These are phyloP conservation scores for Hydnum rufescens DNA, from an alignment of 768 basidiomycete genomes.

Conservation along the genomic window DNA sequence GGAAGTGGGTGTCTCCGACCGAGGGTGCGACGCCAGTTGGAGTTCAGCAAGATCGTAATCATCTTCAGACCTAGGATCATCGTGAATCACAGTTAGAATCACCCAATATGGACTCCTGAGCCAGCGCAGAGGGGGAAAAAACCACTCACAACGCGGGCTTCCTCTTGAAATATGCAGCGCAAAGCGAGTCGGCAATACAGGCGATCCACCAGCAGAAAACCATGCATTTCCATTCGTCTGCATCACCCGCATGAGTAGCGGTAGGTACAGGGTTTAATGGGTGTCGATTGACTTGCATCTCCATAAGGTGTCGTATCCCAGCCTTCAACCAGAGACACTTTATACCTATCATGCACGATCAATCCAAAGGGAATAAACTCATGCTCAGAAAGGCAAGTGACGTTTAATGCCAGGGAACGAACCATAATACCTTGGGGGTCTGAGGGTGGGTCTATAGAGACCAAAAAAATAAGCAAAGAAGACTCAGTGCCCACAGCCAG, in stretches of 20 bases:
- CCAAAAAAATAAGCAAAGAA: not conserved
- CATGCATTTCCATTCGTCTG: conserved; percentile 54
- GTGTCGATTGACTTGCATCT: conserved; percentile 32
- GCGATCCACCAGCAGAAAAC: conserved; percentile 93
- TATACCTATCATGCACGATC: conserved; percentile 31
- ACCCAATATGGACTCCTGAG: conserved; percentile 1
- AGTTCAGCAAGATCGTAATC: conserved; percentile 60
- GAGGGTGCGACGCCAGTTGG: not conserved
- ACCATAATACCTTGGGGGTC: conserved; percentile 47
- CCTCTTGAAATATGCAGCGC: conserved; percentile 63
- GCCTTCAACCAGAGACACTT: conserved; percentile 70
- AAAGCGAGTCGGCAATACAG: conserved; percentile 65
- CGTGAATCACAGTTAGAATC: conserved; percentile 7
- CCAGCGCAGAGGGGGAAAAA: not conserved
- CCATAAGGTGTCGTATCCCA: conserved; percentile 58
- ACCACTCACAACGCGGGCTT: conserved; percentile 50
- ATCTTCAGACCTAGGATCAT: conserved; percentile 41
- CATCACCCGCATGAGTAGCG: conserved; percentile 6
- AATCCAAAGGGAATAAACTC: not conserved
- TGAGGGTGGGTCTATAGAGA: conserved; percentile 41
- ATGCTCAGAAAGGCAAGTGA: not conserved
- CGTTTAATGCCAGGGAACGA: too few relatives aligned
- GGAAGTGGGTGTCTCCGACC: not conserved
- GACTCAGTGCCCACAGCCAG: conserved; percentile 1
- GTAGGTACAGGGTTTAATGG: conserved; percentile 30